These are phyloP conservation scores for Quercus alba DNA, from an alignment of 306 rosid genomes.

Conservation along the genomic window DNA sequence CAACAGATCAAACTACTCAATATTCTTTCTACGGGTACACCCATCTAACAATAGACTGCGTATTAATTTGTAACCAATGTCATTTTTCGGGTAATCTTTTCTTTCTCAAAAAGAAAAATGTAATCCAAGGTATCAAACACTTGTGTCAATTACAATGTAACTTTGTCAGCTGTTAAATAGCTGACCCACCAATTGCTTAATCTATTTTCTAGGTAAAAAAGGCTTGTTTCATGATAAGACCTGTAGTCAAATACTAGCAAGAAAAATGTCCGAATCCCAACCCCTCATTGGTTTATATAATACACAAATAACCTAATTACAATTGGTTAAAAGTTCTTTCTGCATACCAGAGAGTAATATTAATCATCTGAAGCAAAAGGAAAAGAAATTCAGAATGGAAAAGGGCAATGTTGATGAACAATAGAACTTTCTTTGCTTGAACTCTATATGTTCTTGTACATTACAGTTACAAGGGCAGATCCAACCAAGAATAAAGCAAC, in stretches of 20 bases:
- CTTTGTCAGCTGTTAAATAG: no score
- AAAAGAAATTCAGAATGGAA: not conserved
- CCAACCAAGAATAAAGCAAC: constrained; percentile 1
- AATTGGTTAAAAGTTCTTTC: not conserved
- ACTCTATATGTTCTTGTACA: constrained; percentile 13
- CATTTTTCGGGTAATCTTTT: no score
- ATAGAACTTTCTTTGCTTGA: constrained; percentile 24
- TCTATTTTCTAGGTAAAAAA: not conserved
- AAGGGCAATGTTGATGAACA: constrained; percentile 10
- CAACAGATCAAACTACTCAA: no score
- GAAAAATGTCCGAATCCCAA: not conserved
- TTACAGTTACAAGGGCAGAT: constrained; percentile 28
- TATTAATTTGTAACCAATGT: no score
- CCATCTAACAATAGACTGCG: no score
- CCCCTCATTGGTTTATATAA: not conserved
- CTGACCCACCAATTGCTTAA: not conserved
- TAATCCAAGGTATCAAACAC: no score
- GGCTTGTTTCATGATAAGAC: not conserved
- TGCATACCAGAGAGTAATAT: not conserved
- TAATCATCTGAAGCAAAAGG: not conserved
- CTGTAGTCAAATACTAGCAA: not conserved
- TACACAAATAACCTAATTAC: not conserved
- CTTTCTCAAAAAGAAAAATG: no score
- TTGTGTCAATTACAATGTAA: no score
- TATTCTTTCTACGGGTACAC: no score